These are phyloP conservation scores for Candida corydali DNA, from an alignment of 805 yeast genomes.

Conservation along the genomic window DNA sequence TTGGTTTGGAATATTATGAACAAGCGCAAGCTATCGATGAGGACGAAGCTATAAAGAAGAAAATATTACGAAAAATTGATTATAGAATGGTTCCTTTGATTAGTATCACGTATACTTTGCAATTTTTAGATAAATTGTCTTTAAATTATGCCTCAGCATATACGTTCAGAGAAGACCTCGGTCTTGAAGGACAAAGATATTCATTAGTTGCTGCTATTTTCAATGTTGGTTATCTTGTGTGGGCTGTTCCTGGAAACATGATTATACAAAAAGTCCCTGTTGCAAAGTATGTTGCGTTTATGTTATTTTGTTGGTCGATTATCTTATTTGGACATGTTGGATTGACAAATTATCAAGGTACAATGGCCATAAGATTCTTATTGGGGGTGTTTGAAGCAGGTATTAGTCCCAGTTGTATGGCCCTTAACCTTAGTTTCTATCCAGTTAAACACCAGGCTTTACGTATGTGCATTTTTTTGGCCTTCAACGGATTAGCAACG, in stretches of 20 bases:
- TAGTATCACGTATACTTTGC: conserved; percentile 22
- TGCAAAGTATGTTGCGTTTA: conserved; percentile 16
- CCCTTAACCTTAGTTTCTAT: conserved; percentile 29
- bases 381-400: conserved; percentile 34
- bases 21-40: conserved; percentile 26
- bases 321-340: conserved; percentile 23
- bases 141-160: conserved; percentile 22
- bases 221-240: conserved; percentile 20
- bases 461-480: conserved; percentile 24
- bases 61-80: conserved; percentile 32
- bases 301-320: conserved; percentile 18
- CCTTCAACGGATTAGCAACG: conserved; percentile 24
- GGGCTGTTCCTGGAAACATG: conserved; percentile 19
- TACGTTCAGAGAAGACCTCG: conserved; percentile 18
- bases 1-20: conserved; percentile 23
- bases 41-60: conserved; percentile 15
- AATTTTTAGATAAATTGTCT: conserved; percentile 21
- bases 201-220: conserved; percentile 27
- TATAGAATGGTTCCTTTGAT: conserved; percentile 24
- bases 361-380: conserved; percentile 29
- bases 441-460: conserved; percentile 29
- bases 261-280: conserved; percentile 18
- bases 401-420: conserved; percentile 30
- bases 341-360: conserved; percentile 29
- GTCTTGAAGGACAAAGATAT: conserved; percentile 18